Evolutionary conservation across 1,284 basidiomycete genomes (phyloP).

Genomic region (Cystobasidium slooffiae): DNA sequence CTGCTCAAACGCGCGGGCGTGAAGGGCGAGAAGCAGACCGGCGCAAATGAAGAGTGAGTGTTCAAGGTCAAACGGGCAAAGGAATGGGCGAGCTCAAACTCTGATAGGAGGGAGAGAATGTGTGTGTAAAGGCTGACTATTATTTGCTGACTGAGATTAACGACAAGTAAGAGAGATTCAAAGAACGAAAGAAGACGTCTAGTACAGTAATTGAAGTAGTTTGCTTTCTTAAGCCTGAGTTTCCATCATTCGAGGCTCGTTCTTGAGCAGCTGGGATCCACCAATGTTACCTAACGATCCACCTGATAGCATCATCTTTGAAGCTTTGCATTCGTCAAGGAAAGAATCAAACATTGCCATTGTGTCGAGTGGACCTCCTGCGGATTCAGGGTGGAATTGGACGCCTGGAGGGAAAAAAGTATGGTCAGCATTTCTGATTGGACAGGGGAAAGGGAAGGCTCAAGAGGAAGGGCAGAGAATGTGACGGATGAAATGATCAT

Average conservation of each 20-base stretch:
- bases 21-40: neutral
- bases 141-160: neutral
- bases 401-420: slow-evolving; percentile 55
- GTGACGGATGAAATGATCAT: neutral
- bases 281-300: slow-evolving; percentile 17
- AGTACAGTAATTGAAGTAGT: neutral
- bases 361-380: slow-evolving; percentile 88
- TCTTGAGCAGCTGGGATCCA: slow-evolving; percentile 12
- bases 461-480: neutral
- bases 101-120: neutral
- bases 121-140: neutral
- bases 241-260: slow-evolving; percentile 36
- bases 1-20: neutral
- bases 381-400: slow-evolving; percentile 86
- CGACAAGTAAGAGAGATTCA: neutral
- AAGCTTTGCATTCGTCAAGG: slow-evolving; percentile 36
- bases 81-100: slow-evolving; percentile 3
- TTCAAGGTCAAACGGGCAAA: neutral
- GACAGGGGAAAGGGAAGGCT: neutral
- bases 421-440: neutral
- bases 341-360: slow-evolving; percentile 68
- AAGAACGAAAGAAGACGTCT: neutral
- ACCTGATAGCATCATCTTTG: slow-evolving; percentile 40
- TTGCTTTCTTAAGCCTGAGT: slow-evolving; percentile 7
- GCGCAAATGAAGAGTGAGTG: neutral